Evolutionary conservation across 2,329 filamentous ascomycete species (phyloP), one percentile per base, ranked within the genome.

Genomic region (Sclerotinia trifoliorum): DNA sequence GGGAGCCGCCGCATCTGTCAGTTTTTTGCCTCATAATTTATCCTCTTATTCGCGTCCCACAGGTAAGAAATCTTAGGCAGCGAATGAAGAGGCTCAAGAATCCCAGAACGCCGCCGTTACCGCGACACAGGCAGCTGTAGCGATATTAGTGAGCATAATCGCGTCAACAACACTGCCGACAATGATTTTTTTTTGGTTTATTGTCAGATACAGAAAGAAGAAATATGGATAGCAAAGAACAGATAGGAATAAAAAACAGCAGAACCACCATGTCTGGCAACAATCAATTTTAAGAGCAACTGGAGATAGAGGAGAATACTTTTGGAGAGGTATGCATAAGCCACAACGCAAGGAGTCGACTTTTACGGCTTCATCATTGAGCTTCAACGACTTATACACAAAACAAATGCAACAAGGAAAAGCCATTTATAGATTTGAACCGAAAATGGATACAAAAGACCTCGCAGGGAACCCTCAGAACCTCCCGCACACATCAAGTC

Each of bases 121-220:
- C 3, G 79, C 79, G 21, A 81, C 80, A 0, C 80, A 82, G 74
- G 78, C 77, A 0, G 80, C 80, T 0, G 69, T 82, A 6, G 80
- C 80, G 13, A 78, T 83, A 24, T 79, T 81, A 5, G 80, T 78
- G 19, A 79, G 78, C 60, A 79, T 82, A 46, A 74, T 82, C 62
- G 81, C 78, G n/a, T 79, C 79, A 3, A 78, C 79, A 1, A 77
- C 79, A 1, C 72, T 83, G 26, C 74, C 82, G 44, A 80, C 79
- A 0, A 77, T 81, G 5, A 62, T 78, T 3, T 74, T 76, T 35
- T 79, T 80, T 68, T 79, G 79, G 51, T 72, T 80, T 24, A 74
- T 81, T 35, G 69, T 77, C 15, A 77, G 79, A n/a, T 71, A 76
- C 46, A 75, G 73, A 39, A 73, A 71, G 46, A 71, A 60, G n/a